These are phyloP conservation scores for Eucalyptus leucophloia DNA, from an alignment of 345 rosid genomes.

Conservation along the genomic window DNA sequence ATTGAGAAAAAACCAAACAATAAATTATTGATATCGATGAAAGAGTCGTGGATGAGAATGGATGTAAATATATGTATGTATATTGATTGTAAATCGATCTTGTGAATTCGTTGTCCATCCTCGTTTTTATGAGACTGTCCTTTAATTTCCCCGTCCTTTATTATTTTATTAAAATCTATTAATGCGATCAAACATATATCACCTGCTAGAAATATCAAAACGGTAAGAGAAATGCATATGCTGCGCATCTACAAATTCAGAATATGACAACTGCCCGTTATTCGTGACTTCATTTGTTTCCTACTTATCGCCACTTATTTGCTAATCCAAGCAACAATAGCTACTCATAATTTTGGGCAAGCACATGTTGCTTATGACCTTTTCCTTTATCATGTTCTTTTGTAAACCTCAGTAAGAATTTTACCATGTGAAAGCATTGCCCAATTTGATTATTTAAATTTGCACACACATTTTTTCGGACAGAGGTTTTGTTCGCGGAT, in stretches of 20 bases:
- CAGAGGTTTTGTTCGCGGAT: rapidly evolving
- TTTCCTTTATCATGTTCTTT: neutral
- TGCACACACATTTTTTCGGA: neutral
- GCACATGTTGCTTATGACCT: neutral
- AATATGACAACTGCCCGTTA: neutral
- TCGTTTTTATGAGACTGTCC: neutral
- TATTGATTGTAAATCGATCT: neutral
- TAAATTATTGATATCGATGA: neutral
- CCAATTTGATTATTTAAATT: neutral
- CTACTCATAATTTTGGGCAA: neutral
- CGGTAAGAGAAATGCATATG: neutral
- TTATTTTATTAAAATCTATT: neutral
- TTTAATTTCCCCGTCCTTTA: neutral
- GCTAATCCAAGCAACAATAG: neutral
- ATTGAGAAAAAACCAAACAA: neutral
- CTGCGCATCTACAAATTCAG: neutral
- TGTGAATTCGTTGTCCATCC: neutral
- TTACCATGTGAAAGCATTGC: neutral
- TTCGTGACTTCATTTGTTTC: neutral
- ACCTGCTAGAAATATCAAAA: neutral
- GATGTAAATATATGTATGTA: neutral
- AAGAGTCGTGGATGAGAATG: neutral
- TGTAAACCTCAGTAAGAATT: neutral
- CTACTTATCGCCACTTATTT: neutral
- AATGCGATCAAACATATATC: neutral